These are phyloP conservation scores for Myriosclerotinia duriaeana DNA, from an alignment of 2,329 filamentous ascomycete species.

Conservation along the genomic window DNA sequence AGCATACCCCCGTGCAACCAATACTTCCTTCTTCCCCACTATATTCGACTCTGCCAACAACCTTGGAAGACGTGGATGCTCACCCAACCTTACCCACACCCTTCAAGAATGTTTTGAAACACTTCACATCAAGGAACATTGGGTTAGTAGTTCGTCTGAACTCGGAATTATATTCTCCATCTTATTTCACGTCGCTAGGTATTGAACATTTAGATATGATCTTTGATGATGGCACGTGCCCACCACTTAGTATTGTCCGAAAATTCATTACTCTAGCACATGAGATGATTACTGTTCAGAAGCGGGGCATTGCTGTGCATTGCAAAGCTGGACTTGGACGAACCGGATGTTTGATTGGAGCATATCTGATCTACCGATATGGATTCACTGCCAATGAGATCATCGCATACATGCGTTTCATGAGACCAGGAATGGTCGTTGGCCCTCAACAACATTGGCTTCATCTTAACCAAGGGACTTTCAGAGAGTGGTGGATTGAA, in stretches of 20 bases:
- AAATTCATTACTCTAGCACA: constrained; percentile 95
- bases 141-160: constrained; percentile 94
- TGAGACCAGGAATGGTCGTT: constrained; percentile 98
- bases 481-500: constrained; percentile 96
- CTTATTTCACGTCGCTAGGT: constrained; percentile 93
- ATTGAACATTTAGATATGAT: constrained; percentile 99
- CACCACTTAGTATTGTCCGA: constrained; percentile 80
- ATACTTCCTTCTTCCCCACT: constrained; percentile 71
- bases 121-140: constrained; percentile 85
- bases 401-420: constrained; percentile 98
- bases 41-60: constrained; percentile 73
- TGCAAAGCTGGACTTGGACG: constrained; percentile 96
- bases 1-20: constrained; percentile 72
- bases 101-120: constrained; percentile 92
- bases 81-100: constrained; percentile 73
- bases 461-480: constrained; percentile 92
- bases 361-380: constrained; percentile 95
- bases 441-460: constrained; percentile 99
- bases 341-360: constrained; percentile 93
- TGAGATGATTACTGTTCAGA: constrained; percentile 86
- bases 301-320: constrained; percentile 93
- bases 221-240: constrained; percentile 97
- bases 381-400: constrained; percentile 97
- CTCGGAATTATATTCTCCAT: constrained; percentile 91
- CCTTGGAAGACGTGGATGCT: constrained; percentile 68